Evolutionary conservation across 2,329 filamentous ascomycete genomes (phyloP), one percentile per base, ranked within the genome.

Genomic region (Fusarium sp.): DNA sequence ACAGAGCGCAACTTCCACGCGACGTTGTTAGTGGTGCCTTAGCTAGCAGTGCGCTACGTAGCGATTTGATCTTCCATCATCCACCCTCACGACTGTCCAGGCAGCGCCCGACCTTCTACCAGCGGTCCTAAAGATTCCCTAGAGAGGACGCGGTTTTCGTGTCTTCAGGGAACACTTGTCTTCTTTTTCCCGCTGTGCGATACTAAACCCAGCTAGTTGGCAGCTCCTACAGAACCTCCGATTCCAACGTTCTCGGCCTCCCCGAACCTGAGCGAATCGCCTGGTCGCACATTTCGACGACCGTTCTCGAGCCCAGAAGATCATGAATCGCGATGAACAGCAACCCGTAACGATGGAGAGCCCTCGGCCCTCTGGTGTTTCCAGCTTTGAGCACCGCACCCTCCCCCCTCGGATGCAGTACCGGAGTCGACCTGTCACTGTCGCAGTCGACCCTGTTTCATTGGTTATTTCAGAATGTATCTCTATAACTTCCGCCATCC

Each of bases 401-500:
- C 81, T 83, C 35, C 75, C 79, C 31, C 86, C 82, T 71, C 83
- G 88, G 72, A 89, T 89, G 84, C 87, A 89, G 75, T 91, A 90
- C 77, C 85, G 89, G 77, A 90, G 86, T 77, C 87, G 88, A 20
- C 89, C 89, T 8, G 87, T 95, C 35, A 90, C 93, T 36, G 94
- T 98, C 71, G 94, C 95, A 49, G 93, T 98, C 75, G 94, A 98
- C 79, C 95, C 95, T 2, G 92, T 98, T 66, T 95, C 95, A 57
- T 87, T 99, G 78, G 95, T 99, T 74, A 98, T 97, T 72, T 98
- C 96, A 83, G 96, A 99, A 91, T 99, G 96, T 83, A 98, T 98
- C 81, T 96, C 95, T 53, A 96, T 99, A 84, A 98, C 96, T 16
- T 98, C 96, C 71, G 95, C 95, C 70, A 98, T 99, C 89, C 95